Evolutionary conservation across 176 grass and related monocot species (phyloP).

Genomic region (Raddia guianensis): DNA sequence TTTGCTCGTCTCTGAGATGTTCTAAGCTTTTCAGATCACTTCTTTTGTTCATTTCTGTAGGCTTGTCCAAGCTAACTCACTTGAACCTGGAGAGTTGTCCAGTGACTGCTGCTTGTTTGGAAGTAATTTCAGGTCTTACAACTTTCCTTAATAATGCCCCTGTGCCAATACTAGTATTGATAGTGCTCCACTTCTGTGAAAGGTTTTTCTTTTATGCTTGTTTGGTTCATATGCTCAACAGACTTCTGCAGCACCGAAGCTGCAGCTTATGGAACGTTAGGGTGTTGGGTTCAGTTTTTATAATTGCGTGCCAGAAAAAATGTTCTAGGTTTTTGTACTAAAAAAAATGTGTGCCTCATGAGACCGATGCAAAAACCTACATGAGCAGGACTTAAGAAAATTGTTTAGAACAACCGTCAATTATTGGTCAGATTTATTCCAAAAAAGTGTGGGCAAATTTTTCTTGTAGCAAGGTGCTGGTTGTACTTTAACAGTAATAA

Average conservation of each 20-base stretch:
- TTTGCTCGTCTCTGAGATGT: not conserved
- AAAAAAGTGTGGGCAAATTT: not conserved
- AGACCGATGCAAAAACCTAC: not conserved
- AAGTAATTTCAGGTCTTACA: conserved; percentile 74
- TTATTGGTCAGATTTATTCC: not conserved
- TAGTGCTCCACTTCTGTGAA: not conserved
- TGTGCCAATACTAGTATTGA: not conserved
- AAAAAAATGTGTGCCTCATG: not conserved
- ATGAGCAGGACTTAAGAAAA: not conserved
- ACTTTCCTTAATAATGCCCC: not conserved
- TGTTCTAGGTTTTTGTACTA: not conserved
- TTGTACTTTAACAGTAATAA: not conserved
- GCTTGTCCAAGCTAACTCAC: conserved; percentile 63
- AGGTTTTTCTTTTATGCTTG: conserved; percentile 10
- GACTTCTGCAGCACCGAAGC: not conserved
- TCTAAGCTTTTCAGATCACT: conserved; percentile 1
- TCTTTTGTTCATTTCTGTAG: conserved; percentile 47
- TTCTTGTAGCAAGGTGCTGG: not conserved
- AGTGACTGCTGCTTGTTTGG: conserved; percentile 84
- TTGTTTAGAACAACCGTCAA: not conserved
- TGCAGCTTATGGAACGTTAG: not conserved
- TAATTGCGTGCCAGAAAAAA: not conserved
- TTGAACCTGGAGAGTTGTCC: conserved; percentile 79
- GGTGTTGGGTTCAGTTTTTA: not conserved
- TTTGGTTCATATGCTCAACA: not conserved